Evolutionary conservation across 1,139 yeast genomes (phyloP), one percentile per base, ranked within the genome.

Genomic region (Taphrina confusa): DNA sequence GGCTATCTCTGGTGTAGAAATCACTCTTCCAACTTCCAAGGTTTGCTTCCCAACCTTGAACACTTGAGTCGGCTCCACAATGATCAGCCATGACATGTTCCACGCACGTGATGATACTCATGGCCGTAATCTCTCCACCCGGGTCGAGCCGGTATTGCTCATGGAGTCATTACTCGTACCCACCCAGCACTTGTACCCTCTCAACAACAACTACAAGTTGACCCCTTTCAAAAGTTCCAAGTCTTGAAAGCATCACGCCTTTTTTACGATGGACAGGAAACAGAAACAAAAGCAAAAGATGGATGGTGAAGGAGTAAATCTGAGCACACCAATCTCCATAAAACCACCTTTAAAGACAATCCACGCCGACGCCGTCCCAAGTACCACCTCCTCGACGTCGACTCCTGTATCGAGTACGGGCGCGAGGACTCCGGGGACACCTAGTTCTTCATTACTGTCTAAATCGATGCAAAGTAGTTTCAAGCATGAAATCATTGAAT

Each of bases 401-500:
- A n/a, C 49, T 8, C 39, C 39, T 3, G 16, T 9, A 34, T n/a
- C 14, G 3, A 11, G 16, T 34, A 16, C 9, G 16, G 16, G 27
- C 12, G n/a, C 20, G 8, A 8, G 27, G 6, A 39, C 8, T 22
- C 28, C 27, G 8, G 28, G 11, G 27, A 22, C 44, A 39, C 27
- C 44, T 5, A 16, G 23, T n/a, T 25, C 42, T 3, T 33, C 36
- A 12, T 16, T 22, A 8, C 40, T 47, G 9, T 47, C 52, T 9
- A 25, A 31, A 33, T 47, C 52, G 11, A 47, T 47, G 52, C 52
- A 34, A 33, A 3, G 31, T 9, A 33, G 40, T 22, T 22, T 22
- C 40, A 16, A 22, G n/a, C 52, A 47, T 42, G 52, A 47, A 22
- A 33, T 47, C 28, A 18, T 47, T 22, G 52, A 47, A 1, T 47